A percentile compares a stretch with the other conserved stretches of the same genome.
Conservation (phyloP, 2,329 filamentous ascomycete genomes). For the Trichoderma koningiopsis region DNA sequence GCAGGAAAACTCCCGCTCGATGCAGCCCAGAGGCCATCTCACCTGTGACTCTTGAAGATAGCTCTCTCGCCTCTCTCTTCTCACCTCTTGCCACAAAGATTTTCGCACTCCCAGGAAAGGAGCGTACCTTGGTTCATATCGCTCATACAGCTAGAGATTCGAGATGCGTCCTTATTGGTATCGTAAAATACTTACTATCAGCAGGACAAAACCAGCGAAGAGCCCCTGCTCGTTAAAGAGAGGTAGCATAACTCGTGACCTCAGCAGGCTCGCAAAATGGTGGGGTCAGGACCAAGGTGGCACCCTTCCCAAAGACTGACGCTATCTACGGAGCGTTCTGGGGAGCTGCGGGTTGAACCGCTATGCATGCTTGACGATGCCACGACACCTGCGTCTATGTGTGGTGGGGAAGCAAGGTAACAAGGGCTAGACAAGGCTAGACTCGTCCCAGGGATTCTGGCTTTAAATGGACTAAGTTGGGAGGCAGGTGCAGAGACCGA, state of each 20-base stretch:
- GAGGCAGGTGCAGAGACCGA: background rate
- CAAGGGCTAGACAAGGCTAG: conserved; percentile 14
- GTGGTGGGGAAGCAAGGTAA: conserved; percentile 20
- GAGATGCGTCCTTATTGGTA: background rate
- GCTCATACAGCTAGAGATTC: background rate
- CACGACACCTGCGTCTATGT: conserved; percentile 26
- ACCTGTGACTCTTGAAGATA: background rate
- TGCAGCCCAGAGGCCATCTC: conserved; percentile 29
- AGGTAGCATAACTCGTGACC: background rate
- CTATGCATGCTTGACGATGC: conserved; percentile 37
- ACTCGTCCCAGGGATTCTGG: background rate
- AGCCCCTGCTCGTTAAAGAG: background rate
- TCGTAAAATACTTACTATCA: background rate
- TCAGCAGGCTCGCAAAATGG: background rate
- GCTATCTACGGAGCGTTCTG: conserved; percentile 28
- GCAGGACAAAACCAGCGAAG: background rate
- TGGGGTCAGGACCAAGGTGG: conserved; percentile 19
- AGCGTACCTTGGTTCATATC: background rate
- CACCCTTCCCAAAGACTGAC: conserved; percentile 9
- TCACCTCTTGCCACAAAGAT: background rate
- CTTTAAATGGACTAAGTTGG: background rate
- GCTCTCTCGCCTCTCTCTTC: background rate
- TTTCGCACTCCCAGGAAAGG: background rate
- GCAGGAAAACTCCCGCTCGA: conserved; percentile 18
- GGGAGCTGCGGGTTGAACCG: conserved; percentile 42